Evolutionary conservation across 2,329 filamentous ascomycete species (phyloP).

Genomic region (Penicillium brevicompactum): DNA sequence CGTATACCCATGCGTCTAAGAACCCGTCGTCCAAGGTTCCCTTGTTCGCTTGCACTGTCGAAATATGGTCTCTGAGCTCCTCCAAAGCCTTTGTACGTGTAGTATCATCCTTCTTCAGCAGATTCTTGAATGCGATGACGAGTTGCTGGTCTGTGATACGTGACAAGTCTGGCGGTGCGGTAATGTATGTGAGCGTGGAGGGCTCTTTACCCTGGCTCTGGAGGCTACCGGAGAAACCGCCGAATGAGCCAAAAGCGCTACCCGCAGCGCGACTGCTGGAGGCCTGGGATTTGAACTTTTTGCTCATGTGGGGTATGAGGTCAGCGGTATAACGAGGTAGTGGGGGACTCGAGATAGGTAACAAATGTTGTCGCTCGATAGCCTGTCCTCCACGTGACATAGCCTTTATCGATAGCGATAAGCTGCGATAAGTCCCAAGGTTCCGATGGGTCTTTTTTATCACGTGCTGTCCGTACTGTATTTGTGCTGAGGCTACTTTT

Average conservation of each 20-base stretch:
- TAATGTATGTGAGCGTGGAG: slow-evolving; percentile 79
- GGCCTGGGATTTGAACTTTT: slow-evolving; percentile 65
- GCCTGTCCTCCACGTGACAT: neutral
- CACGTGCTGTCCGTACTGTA: too few species aligned
- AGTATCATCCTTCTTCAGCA: slow-evolving; percentile 88
- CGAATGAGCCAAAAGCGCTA: slow-evolving; percentile 51
- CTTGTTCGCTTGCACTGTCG: slow-evolving; percentile 54
- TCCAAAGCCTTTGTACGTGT: slow-evolving; percentile 91
- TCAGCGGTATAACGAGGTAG: slow-evolving; percentile 25
- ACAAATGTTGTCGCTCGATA: neutral
- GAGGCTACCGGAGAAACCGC: slow-evolving; percentile 40
- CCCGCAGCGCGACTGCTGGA: slow-evolving; percentile 63
- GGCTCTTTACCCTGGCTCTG: slow-evolving; percentile 47
- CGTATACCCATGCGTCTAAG: slow-evolving; percentile 83
- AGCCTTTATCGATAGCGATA: neutral
- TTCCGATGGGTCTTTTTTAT: too few species aligned
- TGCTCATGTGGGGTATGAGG: slow-evolving; percentile 52
- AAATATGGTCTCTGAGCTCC: slow-evolving; percentile 71
- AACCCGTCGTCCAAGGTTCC: slow-evolving; percentile 75
- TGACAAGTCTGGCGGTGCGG: slow-evolving; percentile 80
- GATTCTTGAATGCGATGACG: slow-evolving; percentile 87
- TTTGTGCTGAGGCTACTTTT: too few species aligned
- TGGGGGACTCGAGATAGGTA: slow-evolving; percentile 12
- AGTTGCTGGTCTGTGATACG: slow-evolving; percentile 77
- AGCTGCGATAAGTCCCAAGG: too few species aligned